These are phyloP conservation scores for Gloeostereum incarnatum DNA, from an alignment of 768 basidiomycete genomes.

Conservation along the genomic window DNA sequence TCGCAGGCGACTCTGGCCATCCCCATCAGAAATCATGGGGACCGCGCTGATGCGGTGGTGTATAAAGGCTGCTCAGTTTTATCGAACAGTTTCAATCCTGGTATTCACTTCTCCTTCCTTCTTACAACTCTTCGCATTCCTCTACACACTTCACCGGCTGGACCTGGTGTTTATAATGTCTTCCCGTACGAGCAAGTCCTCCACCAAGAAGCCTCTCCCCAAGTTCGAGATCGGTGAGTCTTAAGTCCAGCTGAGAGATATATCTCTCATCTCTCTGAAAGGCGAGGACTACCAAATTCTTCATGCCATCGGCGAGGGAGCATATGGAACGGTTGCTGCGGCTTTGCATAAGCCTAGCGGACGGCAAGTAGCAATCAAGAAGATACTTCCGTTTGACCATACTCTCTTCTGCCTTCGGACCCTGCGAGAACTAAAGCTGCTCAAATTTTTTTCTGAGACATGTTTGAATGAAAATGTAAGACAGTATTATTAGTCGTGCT, in stretches of 20 bases:
- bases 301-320: slow-evolving; percentile 74
- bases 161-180: slow-evolving; percentile 44
- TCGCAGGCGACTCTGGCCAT: too few relatives aligned
- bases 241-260: not conserved
- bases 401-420: slow-evolving; percentile 87
- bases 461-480: slow-evolving; percentile 76
- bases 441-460: slow-evolving; percentile 75
- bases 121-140: slow-evolving; percentile 2
- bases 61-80: too few relatives aligned
- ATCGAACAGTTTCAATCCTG: too few relatives aligned
- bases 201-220: slow-evolving; percentile 54
- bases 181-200: slow-evolving; percentile 43
- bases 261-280: slow-evolving; percentile 17
- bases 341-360: slow-evolving; percentile 78
- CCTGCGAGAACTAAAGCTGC: slow-evolving; percentile 83
- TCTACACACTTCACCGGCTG: slow-evolving; percentile 29
- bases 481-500: slow-evolving; percentile 2
- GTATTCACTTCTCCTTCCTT: slow-evolving; percentile 2
- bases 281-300: slow-evolving; percentile 69
- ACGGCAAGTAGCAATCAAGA: slow-evolving; percentile 90
- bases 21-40: too few relatives aligned
- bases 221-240: slow-evolving; percentile 61
- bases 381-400: slow-evolving; percentile 91
- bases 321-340: slow-evolving; percentile 86
- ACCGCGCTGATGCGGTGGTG: too few relatives aligned